phyloP scores from a whole-genome alignment of 805 yeast genomes.

The Sugiyamaella qingdaonensis region DNA sequence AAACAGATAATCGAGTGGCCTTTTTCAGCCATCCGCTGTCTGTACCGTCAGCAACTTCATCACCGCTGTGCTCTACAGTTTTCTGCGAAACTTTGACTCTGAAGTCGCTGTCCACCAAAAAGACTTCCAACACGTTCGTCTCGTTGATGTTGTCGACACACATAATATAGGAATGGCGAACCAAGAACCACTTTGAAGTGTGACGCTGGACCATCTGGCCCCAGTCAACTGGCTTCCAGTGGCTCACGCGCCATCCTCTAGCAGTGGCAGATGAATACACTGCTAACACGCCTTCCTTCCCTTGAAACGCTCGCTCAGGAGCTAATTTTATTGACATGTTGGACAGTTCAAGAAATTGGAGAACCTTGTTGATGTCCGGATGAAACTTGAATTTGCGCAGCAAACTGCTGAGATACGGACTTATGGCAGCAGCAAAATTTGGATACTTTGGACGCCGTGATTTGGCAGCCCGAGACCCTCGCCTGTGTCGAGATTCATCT shows the following conservation, averaged over 20 bases:
- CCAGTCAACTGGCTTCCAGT: conserved; percentile 71
- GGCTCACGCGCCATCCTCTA: conserved; percentile 96
- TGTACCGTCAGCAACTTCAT: conserved; percentile 17
- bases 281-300: conserved; percentile 84
- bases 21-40: conserved; percentile 9
- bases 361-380: conserved; percentile 76
- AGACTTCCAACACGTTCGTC: conserved; percentile 86
- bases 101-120: conserved; percentile 77
- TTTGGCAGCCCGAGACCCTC: not conserved
- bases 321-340: conserved; percentile 80
- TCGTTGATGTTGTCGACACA: conserved; percentile 83
- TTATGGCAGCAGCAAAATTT: conserved; percentile 1
- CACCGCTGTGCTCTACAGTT: conserved; percentile 25
- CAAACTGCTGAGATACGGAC: conserved; percentile 33
- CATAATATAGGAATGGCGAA: conserved; percentile 78
- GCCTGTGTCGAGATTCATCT: not conserved
- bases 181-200: conserved; percentile 85
- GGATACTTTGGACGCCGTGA: not conserved
- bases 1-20: conserved; percentile 16
- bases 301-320: conserved; percentile 73
- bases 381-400: conserved; percentile 57
- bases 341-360: conserved; percentile 86
- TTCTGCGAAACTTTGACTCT: conserved; percentile 36
- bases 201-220: conserved; percentile 87
- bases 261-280: conserved; percentile 78